Percentiles rank a stretch among this genome's conserved stretches.
phyloP scores from a whole-genome alignment of 192 early-diverging fungal genomes.

The Phycomyces nitens region DNA sequence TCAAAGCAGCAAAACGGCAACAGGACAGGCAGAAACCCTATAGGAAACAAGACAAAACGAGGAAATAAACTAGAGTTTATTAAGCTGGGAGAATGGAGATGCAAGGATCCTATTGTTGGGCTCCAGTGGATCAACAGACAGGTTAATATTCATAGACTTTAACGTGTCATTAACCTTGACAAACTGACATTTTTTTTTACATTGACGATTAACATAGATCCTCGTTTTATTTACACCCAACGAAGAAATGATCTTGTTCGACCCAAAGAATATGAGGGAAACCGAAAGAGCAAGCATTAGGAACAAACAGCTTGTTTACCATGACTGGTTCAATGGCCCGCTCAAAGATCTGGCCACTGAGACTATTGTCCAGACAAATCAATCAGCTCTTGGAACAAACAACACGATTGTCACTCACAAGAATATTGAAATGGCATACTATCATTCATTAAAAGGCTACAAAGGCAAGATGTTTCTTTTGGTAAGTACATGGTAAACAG shows the following conservation, averaged over 20 bases:
- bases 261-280: conserved; percentile 48
- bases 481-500: conserved; percentile 31
- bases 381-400: not conserved
- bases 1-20: not conserved
- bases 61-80: conserved; percentile 40
- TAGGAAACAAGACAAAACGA: conserved; percentile 13
- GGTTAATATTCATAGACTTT: no score
- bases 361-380: conserved; percentile 6
- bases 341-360: conserved; percentile 40
- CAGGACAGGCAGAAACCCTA: not conserved
- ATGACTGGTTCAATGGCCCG: conserved; percentile 44
- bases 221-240: conserved; percentile 53
- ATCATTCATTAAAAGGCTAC: conserved; percentile 49
- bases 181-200: no score
- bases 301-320: conserved; percentile 51
- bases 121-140: conserved; percentile 59
- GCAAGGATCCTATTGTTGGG: conserved; percentile 51
- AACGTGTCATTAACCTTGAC: no score
- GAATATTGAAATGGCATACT: conserved; percentile 47
- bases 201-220: conserved; percentile 34
- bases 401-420: not conserved
- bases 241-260: conserved; percentile 57
- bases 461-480: conserved; percentile 57
- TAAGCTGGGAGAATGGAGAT: conserved; percentile 50
- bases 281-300: conserved; percentile 46